Evolutionary conservation across 2,329 filamentous ascomycete genomes (phyloP).

Genomic region (Pseudogymnoascus sp.): DNA sequence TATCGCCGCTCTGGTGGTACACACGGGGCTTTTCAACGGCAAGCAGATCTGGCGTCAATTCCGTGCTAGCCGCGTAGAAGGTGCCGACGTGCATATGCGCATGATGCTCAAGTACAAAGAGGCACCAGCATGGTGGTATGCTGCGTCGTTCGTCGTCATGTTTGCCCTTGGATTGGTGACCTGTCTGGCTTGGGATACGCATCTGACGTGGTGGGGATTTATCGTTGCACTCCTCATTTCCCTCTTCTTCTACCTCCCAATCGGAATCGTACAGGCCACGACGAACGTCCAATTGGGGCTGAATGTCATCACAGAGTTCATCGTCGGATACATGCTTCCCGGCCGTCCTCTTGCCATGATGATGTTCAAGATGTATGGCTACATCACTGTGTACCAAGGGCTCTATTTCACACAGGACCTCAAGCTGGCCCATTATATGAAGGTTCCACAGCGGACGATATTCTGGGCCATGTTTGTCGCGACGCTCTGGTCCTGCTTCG

Average conservation of each 20-base stretch:
- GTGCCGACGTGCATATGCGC: slow-evolving; percentile 44
- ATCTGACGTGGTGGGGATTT: slow-evolving; percentile 36
- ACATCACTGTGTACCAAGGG: slow-evolving; percentile 41
- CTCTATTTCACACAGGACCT: slow-evolving; percentile 42
- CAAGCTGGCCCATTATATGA: slow-evolving; percentile 48
- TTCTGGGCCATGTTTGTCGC: slow-evolving; percentile 60
- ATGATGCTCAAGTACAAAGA: slow-evolving; percentile 51
- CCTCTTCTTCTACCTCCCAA: slow-evolving; percentile 25
- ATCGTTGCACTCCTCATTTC: slow-evolving; percentile 28
- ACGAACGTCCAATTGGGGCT: slow-evolving; percentile 42
- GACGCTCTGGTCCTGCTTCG: slow-evolving; percentile 58
- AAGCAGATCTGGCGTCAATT: slow-evolving; percentile 49
- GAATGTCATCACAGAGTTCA: slow-evolving; percentile 43
- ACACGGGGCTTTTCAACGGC: slow-evolving; percentile 60
- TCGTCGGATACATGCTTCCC: slow-evolving; percentile 40
- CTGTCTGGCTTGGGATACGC: slow-evolving; percentile 55
- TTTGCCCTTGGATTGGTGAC: slow-evolving; percentile 39
- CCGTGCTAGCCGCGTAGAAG: slow-evolving; percentile 26
- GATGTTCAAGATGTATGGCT: slow-evolving; percentile 69
- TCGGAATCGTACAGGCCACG: slow-evolving; percentile 39
- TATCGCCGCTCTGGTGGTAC: slow-evolving; percentile 50
- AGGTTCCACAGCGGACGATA: slow-evolving; percentile 56
- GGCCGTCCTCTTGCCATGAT: slow-evolving; percentile 67
- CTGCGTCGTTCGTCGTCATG: slow-evolving; percentile 38
- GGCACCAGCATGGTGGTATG: slow-evolving; percentile 53